Conservation (phyloP, 768 basidiomycete genomes). For the Suillus discolor region DNA sequence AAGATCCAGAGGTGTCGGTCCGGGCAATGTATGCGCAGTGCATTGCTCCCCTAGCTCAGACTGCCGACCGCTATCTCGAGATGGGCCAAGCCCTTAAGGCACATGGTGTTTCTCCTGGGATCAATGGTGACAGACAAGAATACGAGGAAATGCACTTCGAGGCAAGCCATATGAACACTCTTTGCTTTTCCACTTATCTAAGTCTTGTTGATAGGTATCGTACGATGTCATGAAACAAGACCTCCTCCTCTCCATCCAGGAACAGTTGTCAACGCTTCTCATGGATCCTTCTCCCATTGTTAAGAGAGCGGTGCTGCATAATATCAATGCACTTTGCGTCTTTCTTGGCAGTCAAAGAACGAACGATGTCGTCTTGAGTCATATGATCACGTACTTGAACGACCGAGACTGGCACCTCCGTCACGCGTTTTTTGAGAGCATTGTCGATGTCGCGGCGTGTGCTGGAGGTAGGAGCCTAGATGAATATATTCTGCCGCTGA, state of each 20-base stretch:
- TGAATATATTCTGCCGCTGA: constrained; percentile 95
- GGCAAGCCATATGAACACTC: constrained; percentile 41
- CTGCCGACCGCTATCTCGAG: constrained; percentile 85
- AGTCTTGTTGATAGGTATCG: constrained; percentile 60
- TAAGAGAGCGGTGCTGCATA: constrained; percentile 85
- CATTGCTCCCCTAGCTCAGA: constrained; percentile 83
- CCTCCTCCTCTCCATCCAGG: constrained; percentile 82
- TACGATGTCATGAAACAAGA: constrained; percentile 89
- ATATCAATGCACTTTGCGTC: constrained; percentile 87
- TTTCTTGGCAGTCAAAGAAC: constrained; percentile 93
- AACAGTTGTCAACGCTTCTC: constrained; percentile 82
- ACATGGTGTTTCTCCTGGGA: constrained; percentile 59
- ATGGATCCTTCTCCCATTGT: constrained; percentile 90
- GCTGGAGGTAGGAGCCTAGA: constrained; percentile 90
- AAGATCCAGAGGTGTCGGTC: constrained; percentile 84
- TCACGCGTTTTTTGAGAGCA: constrained; percentile 92
- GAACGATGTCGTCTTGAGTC: constrained; percentile 90
- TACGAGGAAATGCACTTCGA: constrained; percentile 83
- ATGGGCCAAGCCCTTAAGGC: constrained; percentile 91
- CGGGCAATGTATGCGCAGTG: constrained; percentile 84
- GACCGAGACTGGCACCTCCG: constrained; percentile 93
- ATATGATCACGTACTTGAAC: constrained; percentile 84
- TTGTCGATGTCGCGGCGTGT: constrained; percentile 93
- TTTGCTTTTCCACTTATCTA: neutral
- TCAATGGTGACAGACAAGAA: constrained; percentile 56